Base-by-base conservation (phyloP, 2,329 filamentous ascomycete genomes). In the Diaporthe ampelina region DNA sequence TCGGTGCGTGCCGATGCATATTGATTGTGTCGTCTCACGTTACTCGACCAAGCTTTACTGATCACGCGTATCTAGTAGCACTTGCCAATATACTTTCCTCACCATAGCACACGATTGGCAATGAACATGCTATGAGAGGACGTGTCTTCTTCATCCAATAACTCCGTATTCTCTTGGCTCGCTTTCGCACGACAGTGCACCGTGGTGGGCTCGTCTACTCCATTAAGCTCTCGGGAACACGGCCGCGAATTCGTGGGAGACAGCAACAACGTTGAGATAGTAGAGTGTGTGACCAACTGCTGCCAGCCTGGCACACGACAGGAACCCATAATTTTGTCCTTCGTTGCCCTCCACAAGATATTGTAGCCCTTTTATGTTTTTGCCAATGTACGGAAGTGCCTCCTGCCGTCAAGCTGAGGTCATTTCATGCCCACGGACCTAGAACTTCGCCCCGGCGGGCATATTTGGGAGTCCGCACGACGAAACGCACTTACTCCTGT, bases 41-140 rank as follows among this genome's bases (percentile, higher is more conserved):
- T 67, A 21, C 45, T 52, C 24, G 63, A 26, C 63, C 24, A 52
- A 67, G 63, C 63, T 67, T 26, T 52, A 24, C 8, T 67, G 63
- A 52, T 37, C 45, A 52, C 45, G 15, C 21, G 32, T 35, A 52
- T 32, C 24, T 37, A 45, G 19, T 40, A 0, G 5, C 9, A 26
- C 21, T 50, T 50, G 7, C 10, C n/a, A n/a, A 21, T 24, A 54
- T 40, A n/a, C 45, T 67, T 67, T 52, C 13, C 21, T 52, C 43
- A 37, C 21, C 43, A 19, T 5, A 6, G 26, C 45, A 37, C 29
- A 43, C 29, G 19, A 52, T 35, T 29, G 11, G 26, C 21, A n/a
- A 52, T 26, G 13, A 52, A 52, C 29, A 24, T 21, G 32, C 29
- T 15, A 67, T 26, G 32, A 13, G 24, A 40, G 13, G 37, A 19